These are phyloP conservation scores for Prunus davidiana DNA, from an alignment of 306 rosid genomes.

Conservation along the genomic window DNA sequence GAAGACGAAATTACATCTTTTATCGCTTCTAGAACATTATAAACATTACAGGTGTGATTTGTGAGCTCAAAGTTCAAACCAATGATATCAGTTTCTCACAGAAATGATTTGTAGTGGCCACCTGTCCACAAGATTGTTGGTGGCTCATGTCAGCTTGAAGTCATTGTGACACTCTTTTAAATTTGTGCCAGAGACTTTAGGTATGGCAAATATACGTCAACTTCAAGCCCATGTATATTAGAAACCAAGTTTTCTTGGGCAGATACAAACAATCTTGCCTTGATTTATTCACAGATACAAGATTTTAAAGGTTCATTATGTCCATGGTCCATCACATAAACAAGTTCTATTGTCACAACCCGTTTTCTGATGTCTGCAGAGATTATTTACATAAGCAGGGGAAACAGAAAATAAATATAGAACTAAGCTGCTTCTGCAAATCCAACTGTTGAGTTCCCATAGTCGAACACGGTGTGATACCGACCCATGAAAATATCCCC, in stretches of 20 bases:
- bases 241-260: neutral
- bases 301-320: neutral
- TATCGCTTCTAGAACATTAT: conserved; percentile 17
- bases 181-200: neutral
- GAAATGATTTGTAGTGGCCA: conserved; percentile 5
- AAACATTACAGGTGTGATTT: neutral
- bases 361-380: neutral
- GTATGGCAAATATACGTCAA: neutral
- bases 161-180: neutral
- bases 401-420: neutral
- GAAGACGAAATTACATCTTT: neutral
- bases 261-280: conserved; percentile 1
- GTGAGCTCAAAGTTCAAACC: neutral
- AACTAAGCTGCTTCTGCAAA: conserved; percentile 49
- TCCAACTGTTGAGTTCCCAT: conserved; percentile 44
- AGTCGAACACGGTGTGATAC: conserved; percentile 54
- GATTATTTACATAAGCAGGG: neutral
- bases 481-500: conserved; percentile 64
- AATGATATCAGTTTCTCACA: neutral
- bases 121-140: neutral
- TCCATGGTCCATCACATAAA: neutral
- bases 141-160: conserved; percentile 19
- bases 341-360: neutral
- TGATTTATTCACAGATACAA: conserved; percentile 9
- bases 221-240: neutral